Base-by-base conservation (phyloP, 1,284 basidiomycete species). In the Schizophyllum commune region DNA sequence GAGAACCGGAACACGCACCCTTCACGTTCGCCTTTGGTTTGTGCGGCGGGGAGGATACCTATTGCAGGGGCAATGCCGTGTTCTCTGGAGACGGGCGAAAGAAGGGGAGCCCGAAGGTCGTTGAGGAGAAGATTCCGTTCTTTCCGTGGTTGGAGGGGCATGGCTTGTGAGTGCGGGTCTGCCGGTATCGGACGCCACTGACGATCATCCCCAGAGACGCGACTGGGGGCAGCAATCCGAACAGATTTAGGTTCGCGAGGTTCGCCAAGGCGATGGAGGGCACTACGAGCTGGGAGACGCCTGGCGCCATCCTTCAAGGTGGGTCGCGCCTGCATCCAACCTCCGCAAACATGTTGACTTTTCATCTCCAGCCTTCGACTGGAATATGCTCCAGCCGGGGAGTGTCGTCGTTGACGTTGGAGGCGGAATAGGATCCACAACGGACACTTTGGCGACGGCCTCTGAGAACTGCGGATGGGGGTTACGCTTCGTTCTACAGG, bases 191-290 rank as follows among this genome's bases (percentile, higher is more conserved):
- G 6, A 54, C n/a, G 6, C 6, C 7, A n/a, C 21, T 54, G 21
- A 54, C n/a, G 52, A 6, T 6, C 21, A 6, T 54, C n/a, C n/a
- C n/a, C 52, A 54, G 52, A 22, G 8, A n/a, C 52, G n/a, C 17
- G 6, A 6, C 6, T 54, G 52, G 52, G 6, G 34, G 34, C 15
- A 61, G 70, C 52, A 78, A 78, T 67, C 65, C 61, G 20, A 73
- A 73, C 51, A 71, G 73, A 11, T 82, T 79, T 60, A 74, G 86
- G 59, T 73, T 89, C 61, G 79, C 81, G 64, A 75, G 87, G 34
- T 90, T 89, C 65, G 88, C 86, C 19, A 82, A 81, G 57, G 86
- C 86, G 5, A 90, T 90, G 88, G 79, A 77, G 6, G 86, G 84
- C 15, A 86, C 86, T 9, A 77, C 77, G 27, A 79, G 79, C 2